Base-by-base conservation (phyloP, 2,329 filamentous ascomycete genomes). In the Cytospora leucostoma region DNA sequence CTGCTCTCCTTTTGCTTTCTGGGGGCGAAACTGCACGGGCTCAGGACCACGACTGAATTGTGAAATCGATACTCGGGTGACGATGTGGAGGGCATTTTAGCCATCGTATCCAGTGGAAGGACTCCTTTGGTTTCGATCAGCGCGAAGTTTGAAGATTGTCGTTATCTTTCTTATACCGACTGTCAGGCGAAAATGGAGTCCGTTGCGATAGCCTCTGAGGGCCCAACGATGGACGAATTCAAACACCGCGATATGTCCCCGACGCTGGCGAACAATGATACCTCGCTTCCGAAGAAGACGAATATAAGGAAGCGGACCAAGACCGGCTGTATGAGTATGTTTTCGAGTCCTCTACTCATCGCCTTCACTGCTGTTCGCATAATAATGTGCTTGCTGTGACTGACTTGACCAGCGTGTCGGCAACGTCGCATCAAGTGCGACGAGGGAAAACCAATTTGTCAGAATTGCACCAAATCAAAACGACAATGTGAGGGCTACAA, bases 381-480 rank as follows among this genome's bases (percentile, higher is more conserved):
- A 10, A 17, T 32, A 19, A 44, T 47, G 17, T 12, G 34, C 13
- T 12, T 27, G n/a, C 13, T 6, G 61, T 66, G 64, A 66, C 59
- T 70, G 55, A 63, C 56, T 65, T 73, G 53, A 62, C 65, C 52
- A 93, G 91, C 95, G 63, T 99, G 95, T 77, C 90, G 95, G 67
- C 94, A 91, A 77, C 89, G 95, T 59, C 90, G 95, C 67, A 98
- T 99, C 77, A 99, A 98, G 77, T 99, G 95, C 75, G 95, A 95
- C 66, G 95, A 98, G 75, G 91, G 92, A 71, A 85, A 89, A 56
- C 92, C 92, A 33, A 89, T 84, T 34, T 95, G 92, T 76, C 87
- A 84, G 71, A 96, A 96, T 72, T 96, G 92, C 77, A 87, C 90
- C 78, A 95, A 94, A 72, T 94, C 91, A 19, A 94, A 93, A 75